Percentiles rank a stretch among this genome's conserved stretches.
These are phyloP conservation scores for Leishmania braziliensis DNA, from an alignment of 208 protist genomes.

Conservation along the genomic window DNA sequence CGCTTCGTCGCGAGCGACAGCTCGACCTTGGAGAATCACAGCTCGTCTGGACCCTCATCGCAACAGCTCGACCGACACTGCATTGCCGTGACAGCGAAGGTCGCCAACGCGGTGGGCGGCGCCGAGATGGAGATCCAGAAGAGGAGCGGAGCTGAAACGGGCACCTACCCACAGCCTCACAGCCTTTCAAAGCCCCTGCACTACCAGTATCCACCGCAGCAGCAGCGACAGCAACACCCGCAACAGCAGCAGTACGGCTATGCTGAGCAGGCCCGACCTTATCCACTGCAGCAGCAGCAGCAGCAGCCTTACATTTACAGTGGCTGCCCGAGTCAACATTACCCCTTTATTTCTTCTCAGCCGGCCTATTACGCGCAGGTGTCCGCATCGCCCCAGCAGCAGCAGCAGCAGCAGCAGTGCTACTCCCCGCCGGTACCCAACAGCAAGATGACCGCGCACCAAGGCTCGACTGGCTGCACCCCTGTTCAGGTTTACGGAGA, in stretches of 20 bases:
- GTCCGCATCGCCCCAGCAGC: neutral
- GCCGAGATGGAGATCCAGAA: neutral
- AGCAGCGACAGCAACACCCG: conserved; percentile 17
- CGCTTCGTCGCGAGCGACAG: neutral
- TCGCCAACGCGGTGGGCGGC: neutral
- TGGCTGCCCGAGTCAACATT: neutral
- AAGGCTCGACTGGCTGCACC: neutral
- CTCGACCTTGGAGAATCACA: conserved; percentile 9
- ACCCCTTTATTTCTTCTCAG: neutral
- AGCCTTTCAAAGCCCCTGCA: conserved; percentile 1
- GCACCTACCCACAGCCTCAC: neutral
- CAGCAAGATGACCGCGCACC: too few species aligned
- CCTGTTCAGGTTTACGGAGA: neutral
- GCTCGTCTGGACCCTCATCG: neutral
- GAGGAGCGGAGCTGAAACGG: neutral
- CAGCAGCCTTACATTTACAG: conserved; percentile 1
- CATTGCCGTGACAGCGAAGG: neutral
- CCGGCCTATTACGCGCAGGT: conserved; percentile 3
- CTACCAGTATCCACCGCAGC: conserved; percentile 6
- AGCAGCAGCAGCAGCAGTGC: conserved; percentile 11
- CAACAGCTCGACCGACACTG: neutral
- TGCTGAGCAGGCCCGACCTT: neutral
- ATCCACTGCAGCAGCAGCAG: conserved; percentile 4
- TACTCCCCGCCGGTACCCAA: neutral
- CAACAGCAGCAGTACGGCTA: conserved; percentile 1